Conservation (phyloP, 2,329 filamentous ascomycete species). For the Diplodia corticola region DNA sequence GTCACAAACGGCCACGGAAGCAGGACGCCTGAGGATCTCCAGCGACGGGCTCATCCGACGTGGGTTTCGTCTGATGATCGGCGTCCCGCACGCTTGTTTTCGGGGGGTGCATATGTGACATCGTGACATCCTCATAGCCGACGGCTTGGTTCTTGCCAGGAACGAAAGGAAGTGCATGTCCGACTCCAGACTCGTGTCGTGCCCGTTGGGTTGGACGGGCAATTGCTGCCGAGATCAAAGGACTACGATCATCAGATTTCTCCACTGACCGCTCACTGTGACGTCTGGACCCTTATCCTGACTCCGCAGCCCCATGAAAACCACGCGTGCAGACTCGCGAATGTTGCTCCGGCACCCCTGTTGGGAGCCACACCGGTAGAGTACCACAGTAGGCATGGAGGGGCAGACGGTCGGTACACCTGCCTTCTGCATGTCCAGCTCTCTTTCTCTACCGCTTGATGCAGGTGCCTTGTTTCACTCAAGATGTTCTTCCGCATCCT, state of each 20-base stretch:
- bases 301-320: conserved; percentile 1
- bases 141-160: neutral
- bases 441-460: neutral
- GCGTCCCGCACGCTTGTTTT: conserved; percentile 9
- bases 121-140: conserved; percentile 3
- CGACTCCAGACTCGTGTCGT: neutral
- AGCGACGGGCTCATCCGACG: conserved; percentile 9
- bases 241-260: neutral
- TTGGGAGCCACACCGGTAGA: neutral
- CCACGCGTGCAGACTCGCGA: neutral
- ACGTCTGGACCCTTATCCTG: conserved; percentile 11
- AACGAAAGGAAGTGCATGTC: neutral
- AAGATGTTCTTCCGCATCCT: neutral
- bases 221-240: conserved; percentile 2
- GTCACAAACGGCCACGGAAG: neutral
- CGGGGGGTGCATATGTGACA: neutral
- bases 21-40: conserved; percentile 11
- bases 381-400: neutral
- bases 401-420: neutral
- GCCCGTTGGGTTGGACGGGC: neutral
- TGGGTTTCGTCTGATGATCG: neutral
- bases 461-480: neutral
- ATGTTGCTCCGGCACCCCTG: neutral
- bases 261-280: conserved; percentile 1
- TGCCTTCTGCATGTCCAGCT: neutral